Percentiles rank a stretch among this genome's conserved stretches.
These are phyloP conservation scores for Cyberlindnera saturnus DNA, from an alignment of 805 yeast species.

Conservation along the genomic window DNA sequence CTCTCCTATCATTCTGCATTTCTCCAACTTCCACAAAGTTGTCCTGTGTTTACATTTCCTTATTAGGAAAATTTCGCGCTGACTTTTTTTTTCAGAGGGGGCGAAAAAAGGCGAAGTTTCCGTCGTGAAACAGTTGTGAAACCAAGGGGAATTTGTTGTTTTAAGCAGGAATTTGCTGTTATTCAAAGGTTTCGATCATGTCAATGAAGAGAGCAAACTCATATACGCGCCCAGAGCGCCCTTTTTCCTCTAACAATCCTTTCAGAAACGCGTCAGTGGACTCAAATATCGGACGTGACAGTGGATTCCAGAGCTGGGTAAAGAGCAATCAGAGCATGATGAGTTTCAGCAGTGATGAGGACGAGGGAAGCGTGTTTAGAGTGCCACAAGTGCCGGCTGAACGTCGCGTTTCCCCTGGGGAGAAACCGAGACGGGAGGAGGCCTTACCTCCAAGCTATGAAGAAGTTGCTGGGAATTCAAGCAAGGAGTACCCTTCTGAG, in stretches of 20 bases:
- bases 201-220: too few species aligned
- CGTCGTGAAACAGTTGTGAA: too few species aligned
- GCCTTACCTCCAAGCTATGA: conserved; percentile 50
- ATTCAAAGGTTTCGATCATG: too few species aligned
- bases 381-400: conserved; percentile 20
- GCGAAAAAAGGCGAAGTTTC: too few species aligned
- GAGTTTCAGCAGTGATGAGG: conserved; percentile 39
- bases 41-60: too few species aligned
- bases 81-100: too few species aligned
- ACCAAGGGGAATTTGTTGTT: too few species aligned
- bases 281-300: conserved; percentile 22
- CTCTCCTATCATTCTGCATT: too few species aligned
- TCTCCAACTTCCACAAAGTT: too few species aligned
- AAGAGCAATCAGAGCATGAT: conserved; percentile 33
- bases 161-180: too few species aligned
- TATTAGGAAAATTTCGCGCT: too few species aligned
- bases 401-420: conserved; percentile 13
- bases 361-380: conserved; percentile 21
- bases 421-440: conserved; percentile 26
- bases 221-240: conserved; percentile 20
- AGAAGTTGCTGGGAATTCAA: conserved; percentile 50
- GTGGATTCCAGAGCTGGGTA: conserved; percentile 57
- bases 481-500: conserved; percentile 48
- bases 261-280: conserved; percentile 45
- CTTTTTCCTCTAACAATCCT: conserved; percentile 66